A percentile compares a stretch with the other conserved stretches of the same genome.
These are phyloP conservation scores for Russula emetica DNA, from an alignment of 768 basidiomycete genomes.

Conservation along the genomic window DNA sequence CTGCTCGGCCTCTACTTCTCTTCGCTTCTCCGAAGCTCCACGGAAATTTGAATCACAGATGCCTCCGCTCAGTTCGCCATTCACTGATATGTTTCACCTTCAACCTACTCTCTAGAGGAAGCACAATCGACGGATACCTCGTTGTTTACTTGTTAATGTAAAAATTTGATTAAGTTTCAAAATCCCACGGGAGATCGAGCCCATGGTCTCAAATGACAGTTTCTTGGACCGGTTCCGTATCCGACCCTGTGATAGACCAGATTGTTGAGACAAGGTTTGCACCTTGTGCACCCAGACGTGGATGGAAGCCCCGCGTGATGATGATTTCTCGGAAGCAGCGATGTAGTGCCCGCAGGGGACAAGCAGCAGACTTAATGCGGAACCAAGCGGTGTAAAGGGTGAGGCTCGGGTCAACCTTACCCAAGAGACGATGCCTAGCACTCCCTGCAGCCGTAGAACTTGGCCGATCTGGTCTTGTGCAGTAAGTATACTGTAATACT, in stretches of 20 bases:
- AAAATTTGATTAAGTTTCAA: neutral
- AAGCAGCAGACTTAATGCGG: neutral
- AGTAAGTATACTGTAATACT: neutral
- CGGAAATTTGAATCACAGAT: neutral
- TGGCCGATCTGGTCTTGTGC: neutral
- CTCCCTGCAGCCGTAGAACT: neutral
- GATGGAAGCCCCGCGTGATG: conserved; percentile 6
- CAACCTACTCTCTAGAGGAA: neutral
- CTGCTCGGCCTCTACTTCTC: conserved; percentile 5
- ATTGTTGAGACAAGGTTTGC: conserved; percentile 2
- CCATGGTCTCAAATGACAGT: neutral
- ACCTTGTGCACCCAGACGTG: neutral
- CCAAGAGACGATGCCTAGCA: neutral
- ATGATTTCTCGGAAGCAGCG: neutral
- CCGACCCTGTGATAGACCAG: neutral
- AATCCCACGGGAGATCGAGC: neutral
- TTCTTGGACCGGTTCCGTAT: neutral
- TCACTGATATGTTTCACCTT: neutral
- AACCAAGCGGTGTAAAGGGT: neutral
- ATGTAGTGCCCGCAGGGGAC: neutral
- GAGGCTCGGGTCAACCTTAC: neutral
- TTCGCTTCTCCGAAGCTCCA: conserved; percentile 8
- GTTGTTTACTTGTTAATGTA: neutral
- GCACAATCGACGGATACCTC: neutral
- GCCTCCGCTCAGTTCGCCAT: neutral